Base-by-base conservation (phyloP, 1,284 basidiomycete genomes). In the Tilletia walkeri region DNA sequence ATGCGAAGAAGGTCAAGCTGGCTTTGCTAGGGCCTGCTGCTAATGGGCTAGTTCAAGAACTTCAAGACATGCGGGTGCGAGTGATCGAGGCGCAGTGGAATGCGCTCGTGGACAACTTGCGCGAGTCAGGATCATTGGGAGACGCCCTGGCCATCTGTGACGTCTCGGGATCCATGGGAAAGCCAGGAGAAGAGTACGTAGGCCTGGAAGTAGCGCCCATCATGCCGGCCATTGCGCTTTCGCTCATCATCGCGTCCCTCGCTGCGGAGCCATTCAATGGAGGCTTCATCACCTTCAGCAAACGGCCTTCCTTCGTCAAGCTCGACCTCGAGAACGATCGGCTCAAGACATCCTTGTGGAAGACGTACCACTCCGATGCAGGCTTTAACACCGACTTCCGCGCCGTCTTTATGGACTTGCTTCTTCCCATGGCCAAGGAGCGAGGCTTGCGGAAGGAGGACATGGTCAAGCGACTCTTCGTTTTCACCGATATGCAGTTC, bases 401-500 rank as follows among this genome's bases (percentile, higher is more conserved):
- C 36, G 86, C 88, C 0, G 87, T 90, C 16, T 90, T 90, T 78
- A 78, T 75, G 39, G 80, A 87, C 6, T 85, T 90, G 18, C 82
- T 91, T 20, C 86, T 91, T 6, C 87, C 87, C 0, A 86, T 88
- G 4, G 90, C 90, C 3, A 75, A 87, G 69, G 76, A 85, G 75
- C 83, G 89, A 76, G 85, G 87, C 0, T 84, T 92, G n/a, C 85
- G 86, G 65, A 86, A 86, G 70, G 89, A 89, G 67, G 87, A 90
- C 67, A 91, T 91, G 90, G 86, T 91, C 70, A 89, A 90, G 84
- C 87, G 88, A 14, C 82, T 92, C 0, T 91, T 91, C 77, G 86
- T 91, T 54, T 91, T 92, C 81, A 88, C 87, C 4, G 90, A 91
- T 78, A 91, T 91, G 90, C 90, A 91, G 83, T 91, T 91, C 73